Conservation (phyloP, 176 grass and related monocot genomes). For the Lolium rigidum region DNA sequence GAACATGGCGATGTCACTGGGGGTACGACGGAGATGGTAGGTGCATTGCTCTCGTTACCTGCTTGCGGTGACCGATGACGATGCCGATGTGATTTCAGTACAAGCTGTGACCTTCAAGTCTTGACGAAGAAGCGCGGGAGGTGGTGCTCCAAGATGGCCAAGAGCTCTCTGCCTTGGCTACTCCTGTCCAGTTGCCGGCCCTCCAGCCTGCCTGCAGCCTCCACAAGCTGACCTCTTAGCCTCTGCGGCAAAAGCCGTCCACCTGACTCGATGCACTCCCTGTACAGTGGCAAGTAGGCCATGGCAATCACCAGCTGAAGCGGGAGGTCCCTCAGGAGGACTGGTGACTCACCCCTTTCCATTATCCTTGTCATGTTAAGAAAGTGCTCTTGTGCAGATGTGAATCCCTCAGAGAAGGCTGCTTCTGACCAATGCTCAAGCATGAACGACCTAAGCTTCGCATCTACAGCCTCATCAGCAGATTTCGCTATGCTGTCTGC, state of each 20-base stretch:
- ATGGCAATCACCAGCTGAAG: conserved; percentile 74
- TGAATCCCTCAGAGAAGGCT: conserved; percentile 62
- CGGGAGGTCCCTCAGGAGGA: conserved; percentile 69
- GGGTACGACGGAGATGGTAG: conserved; percentile 31
- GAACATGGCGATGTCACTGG: conserved; percentile 16
- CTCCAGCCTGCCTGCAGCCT: conserved; percentile 74
- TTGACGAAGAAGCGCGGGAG: conserved; percentile 67
- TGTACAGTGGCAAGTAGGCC: conserved; percentile 87
- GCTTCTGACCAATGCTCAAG: conserved; percentile 83
- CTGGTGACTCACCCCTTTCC: conserved; percentile 63
- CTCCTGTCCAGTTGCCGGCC: conserved; percentile 56
- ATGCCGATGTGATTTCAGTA: conserved; percentile 12
- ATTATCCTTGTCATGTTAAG: conserved; percentile 82
- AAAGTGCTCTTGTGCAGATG: conserved; percentile 65
- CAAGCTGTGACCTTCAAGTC: conserved; percentile 34
- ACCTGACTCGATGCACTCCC: conserved; percentile 65
- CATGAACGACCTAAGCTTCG: conserved; percentile 75
- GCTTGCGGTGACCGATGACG: conserved; percentile 19
- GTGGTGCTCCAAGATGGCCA: conserved; percentile 89
- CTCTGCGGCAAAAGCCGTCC: conserved; percentile 80
- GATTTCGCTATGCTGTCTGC: conserved; percentile 80
- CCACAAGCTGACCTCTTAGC: conserved; percentile 90
- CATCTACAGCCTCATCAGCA: conserved; percentile 64
- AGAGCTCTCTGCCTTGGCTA: conserved; percentile 68
- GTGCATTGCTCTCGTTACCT: conserved; percentile 44